phyloP scores from a whole-genome alignment of 2,329 filamentous ascomycete species.

The Aspergillus sojae region DNA sequence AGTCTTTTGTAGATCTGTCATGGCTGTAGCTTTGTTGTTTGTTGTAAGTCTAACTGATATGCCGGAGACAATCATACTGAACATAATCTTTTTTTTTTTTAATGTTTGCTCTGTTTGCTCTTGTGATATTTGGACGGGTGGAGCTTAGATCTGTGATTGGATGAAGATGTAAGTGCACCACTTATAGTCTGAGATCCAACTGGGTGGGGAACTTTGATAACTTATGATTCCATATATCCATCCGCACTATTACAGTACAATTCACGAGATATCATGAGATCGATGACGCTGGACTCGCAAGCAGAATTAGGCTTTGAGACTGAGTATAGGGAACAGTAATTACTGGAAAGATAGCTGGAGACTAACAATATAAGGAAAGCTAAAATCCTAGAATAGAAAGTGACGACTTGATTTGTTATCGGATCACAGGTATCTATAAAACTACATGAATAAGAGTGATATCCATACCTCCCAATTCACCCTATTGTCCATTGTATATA shows the following conservation, averaged over 20 bases:
- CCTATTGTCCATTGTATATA: neutral
- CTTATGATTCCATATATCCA: neutral
- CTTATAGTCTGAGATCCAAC: neutral
- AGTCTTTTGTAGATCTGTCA: conserved; percentile 50
- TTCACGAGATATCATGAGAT: neutral
- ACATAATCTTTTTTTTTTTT: conserved; percentile 19
- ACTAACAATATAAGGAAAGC: too few species aligned
- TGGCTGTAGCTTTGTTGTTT: conserved; percentile 20
- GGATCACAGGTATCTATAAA: neutral
- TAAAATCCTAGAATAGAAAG: too few species aligned
- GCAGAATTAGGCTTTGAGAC: neutral
- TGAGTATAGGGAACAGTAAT: neutral
- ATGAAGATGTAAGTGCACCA: neutral
- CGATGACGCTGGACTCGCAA: neutral
- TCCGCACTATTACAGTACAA: neutral
- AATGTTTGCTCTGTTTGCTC: conserved; percentile 14
- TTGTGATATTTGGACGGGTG: conserved; percentile 1
- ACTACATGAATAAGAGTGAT: neutral
- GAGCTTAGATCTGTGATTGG: conserved; percentile 10
- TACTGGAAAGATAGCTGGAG: neutral
- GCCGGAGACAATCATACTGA: neutral
- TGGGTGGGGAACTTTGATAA: neutral
- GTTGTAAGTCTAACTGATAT: conserved; percentile 5
- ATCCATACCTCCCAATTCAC: neutral
- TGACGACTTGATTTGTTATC: neutral